Conservation (phyloP, 176 grass and related monocot species). For the bread wheat (Triticum aestivum) region DNA sequence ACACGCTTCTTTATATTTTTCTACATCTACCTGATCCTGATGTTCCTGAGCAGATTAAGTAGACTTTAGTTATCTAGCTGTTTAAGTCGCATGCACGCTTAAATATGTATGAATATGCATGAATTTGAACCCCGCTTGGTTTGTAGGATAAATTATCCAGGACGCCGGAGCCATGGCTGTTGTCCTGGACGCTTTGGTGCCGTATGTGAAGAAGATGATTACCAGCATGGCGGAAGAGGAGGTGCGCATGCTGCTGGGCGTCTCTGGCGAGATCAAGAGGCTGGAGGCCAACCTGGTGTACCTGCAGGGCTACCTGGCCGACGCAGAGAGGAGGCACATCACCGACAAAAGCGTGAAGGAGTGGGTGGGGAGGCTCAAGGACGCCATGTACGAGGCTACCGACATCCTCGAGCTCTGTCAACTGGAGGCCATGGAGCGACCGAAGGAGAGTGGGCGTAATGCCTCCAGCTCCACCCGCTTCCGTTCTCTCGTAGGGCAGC, state of each 20-base stretch:
- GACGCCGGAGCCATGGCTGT: background rate
- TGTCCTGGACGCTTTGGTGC: conserved; percentile 1
- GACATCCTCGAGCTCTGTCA: conserved; percentile 9
- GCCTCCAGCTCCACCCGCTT: background rate
- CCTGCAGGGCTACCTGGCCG: background rate
- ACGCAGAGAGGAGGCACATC: background rate
- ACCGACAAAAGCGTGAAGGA: background rate
- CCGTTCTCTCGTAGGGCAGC: background rate
- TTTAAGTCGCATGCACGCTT: background rate
- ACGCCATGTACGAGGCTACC: background rate
- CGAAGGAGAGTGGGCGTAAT: background rate
- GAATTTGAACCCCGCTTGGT: background rate
- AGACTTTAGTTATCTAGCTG: background rate
- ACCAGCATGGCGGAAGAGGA: background rate
- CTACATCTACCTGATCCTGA: background rate
- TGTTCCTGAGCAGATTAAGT: background rate
- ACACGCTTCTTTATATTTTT: background rate
- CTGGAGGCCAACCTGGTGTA: background rate
- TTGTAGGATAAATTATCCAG: background rate
- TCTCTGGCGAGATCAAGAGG: background rate
- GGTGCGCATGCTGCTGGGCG: background rate
- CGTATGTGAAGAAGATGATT: background rate
- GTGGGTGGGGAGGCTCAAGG: background rate
- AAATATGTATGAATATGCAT: background rate
- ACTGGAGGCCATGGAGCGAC: background rate